These are phyloP conservation scores for Laguncularia racemosa DNA, from an alignment of 345 rosid genomes.

Conservation along the genomic window DNA sequence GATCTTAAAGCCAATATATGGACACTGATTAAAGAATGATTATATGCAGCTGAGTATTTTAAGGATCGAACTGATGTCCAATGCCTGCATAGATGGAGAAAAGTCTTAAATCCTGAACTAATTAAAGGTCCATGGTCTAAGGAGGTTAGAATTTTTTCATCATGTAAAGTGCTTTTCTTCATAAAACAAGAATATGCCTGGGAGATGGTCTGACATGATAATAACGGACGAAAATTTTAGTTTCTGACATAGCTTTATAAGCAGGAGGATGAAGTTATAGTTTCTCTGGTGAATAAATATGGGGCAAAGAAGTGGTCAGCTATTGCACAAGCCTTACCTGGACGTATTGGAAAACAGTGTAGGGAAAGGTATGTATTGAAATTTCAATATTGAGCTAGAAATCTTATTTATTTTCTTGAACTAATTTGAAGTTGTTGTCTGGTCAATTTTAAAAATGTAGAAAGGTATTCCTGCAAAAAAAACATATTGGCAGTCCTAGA, in stretches of 20 bases:
- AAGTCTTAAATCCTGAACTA: constrained; percentile 97
- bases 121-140: constrained; percentile 99
- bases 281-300: constrained; percentile 65
- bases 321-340: constrained; percentile 90
- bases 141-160: constrained; percentile 35
- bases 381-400: too few species aligned
- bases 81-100: constrained; percentile 99
- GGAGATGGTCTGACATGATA: too few species aligned
- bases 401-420: too few species aligned
- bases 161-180: too few species aligned
- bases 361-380: constrained; percentile 62
- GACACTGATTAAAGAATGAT: constrained; percentile 1
- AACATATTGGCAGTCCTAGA: too few species aligned
- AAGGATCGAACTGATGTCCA: constrained; percentile 99
- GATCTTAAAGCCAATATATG: not conserved
- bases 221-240: too few species aligned
- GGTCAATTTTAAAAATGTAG: not conserved
- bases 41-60: constrained; percentile 86
- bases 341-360: constrained; percentile 98
- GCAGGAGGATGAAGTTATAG: constrained; percentile 86
- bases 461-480: too few species aligned
- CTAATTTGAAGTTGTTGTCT: not conserved
- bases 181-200: too few species aligned
- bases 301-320: constrained; percentile 99
- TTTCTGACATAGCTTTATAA: not conserved